phyloP scores from a whole-genome alignment of 306 rosid species.

The Astragalus membranaceus region DNA sequence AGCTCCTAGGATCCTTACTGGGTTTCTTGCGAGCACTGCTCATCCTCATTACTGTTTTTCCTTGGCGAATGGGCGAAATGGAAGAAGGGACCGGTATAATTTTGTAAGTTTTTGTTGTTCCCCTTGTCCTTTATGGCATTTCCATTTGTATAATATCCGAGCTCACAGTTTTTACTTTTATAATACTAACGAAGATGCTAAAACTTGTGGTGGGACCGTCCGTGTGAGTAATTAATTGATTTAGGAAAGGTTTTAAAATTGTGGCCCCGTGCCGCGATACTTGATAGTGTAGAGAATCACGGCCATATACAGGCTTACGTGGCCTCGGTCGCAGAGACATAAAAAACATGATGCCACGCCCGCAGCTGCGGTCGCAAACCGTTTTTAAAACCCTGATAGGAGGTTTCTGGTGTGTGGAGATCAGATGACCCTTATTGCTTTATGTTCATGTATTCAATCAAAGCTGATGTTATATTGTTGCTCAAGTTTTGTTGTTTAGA shows the following conservation, averaged over 20 bases:
- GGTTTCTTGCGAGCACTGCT: conserved; percentile 90
- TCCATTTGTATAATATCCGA: conserved; percentile 4
- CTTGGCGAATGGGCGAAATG: conserved; percentile 28
- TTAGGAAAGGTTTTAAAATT: neutral
- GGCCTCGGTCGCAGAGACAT: neutral
- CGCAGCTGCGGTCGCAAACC: neutral
- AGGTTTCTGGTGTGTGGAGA: neutral
- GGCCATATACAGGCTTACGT: neutral
- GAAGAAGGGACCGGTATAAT: conserved; percentile 60
- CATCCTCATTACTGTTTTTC: conserved; percentile 47
- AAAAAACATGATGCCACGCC: neutral
- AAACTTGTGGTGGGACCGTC: neutral
- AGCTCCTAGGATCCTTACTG: conserved; percentile 90
- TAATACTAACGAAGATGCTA: neutral
- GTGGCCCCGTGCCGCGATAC: neutral
- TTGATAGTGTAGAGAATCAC: neutral
- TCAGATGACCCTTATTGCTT: neutral
- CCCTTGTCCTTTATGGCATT: conserved; percentile 22
- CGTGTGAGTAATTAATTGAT: neutral
- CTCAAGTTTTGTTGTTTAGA: neutral
- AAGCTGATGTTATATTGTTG: neutral
- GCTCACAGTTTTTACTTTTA: neutral
- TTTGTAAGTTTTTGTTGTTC: conserved; percentile 55
- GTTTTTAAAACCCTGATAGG: neutral
- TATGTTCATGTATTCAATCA: neutral